These are phyloP conservation scores for Penicillium oxalicum DNA, from an alignment of 2,329 filamentous ascomycete species.

Conservation along the genomic window DNA sequence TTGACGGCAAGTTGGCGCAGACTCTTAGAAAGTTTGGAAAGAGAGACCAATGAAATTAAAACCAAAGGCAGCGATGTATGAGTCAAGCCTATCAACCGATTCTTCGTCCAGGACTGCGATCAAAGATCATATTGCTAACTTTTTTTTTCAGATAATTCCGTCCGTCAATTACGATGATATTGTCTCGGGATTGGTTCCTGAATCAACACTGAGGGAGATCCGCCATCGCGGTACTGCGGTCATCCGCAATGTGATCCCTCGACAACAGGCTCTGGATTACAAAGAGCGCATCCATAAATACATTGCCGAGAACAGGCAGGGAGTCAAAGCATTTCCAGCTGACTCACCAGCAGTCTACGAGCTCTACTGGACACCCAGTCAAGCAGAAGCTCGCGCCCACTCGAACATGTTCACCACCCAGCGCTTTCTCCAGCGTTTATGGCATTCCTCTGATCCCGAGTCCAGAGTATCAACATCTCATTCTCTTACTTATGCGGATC, in stretches of 20 bases:
- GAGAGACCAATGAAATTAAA: slow-evolving; percentile 39
- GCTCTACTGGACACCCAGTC: slow-evolving; percentile 67
- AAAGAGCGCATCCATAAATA: slow-evolving; percentile 63
- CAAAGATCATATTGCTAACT: neutral
- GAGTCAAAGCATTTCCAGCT: slow-evolving; percentile 56
- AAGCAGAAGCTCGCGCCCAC: slow-evolving; percentile 62
- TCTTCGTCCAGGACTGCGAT: neutral
- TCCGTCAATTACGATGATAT: slow-evolving; percentile 39
- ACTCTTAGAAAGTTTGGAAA: slow-evolving; percentile 35
- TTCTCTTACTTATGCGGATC: slow-evolving; percentile 64
- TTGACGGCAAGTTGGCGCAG: slow-evolving; percentile 39
- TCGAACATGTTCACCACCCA: slow-evolving; percentile 59
- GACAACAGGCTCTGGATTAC: slow-evolving; percentile 56
- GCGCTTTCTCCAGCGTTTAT: slow-evolving; percentile 57
- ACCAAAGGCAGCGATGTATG: slow-evolving; percentile 37
- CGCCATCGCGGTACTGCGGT: slow-evolving; percentile 57
- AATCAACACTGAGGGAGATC: slow-evolving; percentile 45
- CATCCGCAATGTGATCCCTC: slow-evolving; percentile 59
- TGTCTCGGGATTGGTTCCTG: slow-evolving; percentile 31
- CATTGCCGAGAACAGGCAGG: slow-evolving; percentile 52
- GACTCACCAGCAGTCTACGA: slow-evolving; percentile 66
- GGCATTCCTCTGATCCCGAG: slow-evolving; percentile 51
- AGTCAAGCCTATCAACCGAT: neutral
- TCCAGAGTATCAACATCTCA: slow-evolving; percentile 49
- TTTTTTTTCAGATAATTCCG: slow-evolving; percentile 34